Percentiles rank a stretch among this genome's conserved stretches.
phyloP scores from a whole-genome alignment of 306 rosid species.

The Comarum palustre region DNA sequence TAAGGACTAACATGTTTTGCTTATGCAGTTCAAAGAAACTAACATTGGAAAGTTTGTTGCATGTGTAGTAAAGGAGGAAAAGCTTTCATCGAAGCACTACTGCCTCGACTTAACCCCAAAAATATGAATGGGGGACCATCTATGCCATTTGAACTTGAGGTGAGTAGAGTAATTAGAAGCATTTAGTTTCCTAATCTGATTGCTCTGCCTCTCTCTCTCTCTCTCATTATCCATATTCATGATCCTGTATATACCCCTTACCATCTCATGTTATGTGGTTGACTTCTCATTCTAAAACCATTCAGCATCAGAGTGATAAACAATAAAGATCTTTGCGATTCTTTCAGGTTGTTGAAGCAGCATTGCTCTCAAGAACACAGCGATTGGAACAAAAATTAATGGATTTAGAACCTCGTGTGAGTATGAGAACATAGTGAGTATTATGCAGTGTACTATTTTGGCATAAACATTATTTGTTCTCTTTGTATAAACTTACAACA shows the following conservation, averaged over 20 bases:
- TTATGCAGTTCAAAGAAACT: constrained; percentile 20
- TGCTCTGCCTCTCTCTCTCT: neutral
- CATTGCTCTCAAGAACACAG: constrained; percentile 85
- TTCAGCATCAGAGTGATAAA: neutral
- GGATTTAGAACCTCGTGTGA: constrained; percentile 96
- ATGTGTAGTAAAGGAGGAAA: constrained; percentile 74
- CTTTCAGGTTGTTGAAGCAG: constrained; percentile 93
- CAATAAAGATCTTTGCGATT: constrained; percentile 15
- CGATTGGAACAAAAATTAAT: constrained; percentile 69
- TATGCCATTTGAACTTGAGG: constrained; percentile 98
- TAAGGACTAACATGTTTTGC: constrained; percentile 5
- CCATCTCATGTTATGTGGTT: neutral
- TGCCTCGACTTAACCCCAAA: constrained; percentile 86
- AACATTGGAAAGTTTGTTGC: constrained; percentile 20
- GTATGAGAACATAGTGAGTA: constrained; percentile 78
- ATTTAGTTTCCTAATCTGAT: constrained; percentile 12
- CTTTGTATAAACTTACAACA: constrained; percentile 18
- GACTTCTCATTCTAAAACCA: neutral
- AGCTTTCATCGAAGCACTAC: constrained; percentile 78
- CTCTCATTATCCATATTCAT: neutral
- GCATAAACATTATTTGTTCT: neutral
- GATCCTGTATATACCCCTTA: neutral
- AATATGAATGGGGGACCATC: constrained; percentile 72
- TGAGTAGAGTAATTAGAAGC: constrained; percentile 28
- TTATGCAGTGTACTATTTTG: constrained; percentile 10